Conservation (phyloP, 1,284 basidiomycete genomes). For the Hypsizygus ulmarius region DNA sequence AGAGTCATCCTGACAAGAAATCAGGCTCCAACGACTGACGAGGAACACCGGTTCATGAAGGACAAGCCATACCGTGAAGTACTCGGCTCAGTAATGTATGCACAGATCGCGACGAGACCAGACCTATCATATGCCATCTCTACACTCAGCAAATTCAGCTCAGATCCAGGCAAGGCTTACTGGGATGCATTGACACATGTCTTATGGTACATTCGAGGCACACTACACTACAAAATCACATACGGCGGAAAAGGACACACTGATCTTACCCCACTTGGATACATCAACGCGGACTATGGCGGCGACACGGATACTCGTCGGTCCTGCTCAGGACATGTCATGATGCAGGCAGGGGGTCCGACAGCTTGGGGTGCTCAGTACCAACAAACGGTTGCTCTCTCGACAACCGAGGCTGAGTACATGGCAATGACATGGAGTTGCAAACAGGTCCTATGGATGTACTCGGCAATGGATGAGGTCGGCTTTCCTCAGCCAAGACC, state of each 20-base stretch:
- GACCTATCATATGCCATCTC: conserved; percentile 32
- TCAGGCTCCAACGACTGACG: conserved; percentile 11
- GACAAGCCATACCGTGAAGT: conserved; percentile 26
- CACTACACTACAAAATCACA: conserved; percentile 24
- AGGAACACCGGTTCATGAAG: conserved; percentile 22
- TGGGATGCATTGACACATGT: conserved; percentile 30
- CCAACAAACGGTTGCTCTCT: conserved; percentile 31
- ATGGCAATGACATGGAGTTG: conserved; percentile 27
- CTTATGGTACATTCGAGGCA: conserved; percentile 31
- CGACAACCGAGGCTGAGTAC: conserved; percentile 39
- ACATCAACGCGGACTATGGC: conserved; percentile 36
- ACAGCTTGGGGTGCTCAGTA: conserved; percentile 31
- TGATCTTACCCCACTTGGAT: conserved; percentile 27
- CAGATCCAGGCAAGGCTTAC: conserved; percentile 25
- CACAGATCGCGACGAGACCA: conserved; percentile 26
- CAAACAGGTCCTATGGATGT: conserved; percentile 34
- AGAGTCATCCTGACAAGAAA: conserved; percentile 18
- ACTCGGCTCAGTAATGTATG: conserved; percentile 31
- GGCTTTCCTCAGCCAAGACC: conserved; percentile 18
- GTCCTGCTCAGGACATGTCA: conserved; percentile 31
- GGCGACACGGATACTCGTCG: conserved; percentile 24
- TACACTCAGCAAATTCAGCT: conserved; percentile 24
- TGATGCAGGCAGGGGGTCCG: conserved; percentile 28
- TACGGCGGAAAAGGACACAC: conserved; percentile 17
- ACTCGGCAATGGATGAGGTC: conserved; percentile 27